These are phyloP conservation scores for Plectosphaerella sp. DNA, from an alignment of 2,329 filamentous ascomycete genomes.

Conservation along the genomic window DNA sequence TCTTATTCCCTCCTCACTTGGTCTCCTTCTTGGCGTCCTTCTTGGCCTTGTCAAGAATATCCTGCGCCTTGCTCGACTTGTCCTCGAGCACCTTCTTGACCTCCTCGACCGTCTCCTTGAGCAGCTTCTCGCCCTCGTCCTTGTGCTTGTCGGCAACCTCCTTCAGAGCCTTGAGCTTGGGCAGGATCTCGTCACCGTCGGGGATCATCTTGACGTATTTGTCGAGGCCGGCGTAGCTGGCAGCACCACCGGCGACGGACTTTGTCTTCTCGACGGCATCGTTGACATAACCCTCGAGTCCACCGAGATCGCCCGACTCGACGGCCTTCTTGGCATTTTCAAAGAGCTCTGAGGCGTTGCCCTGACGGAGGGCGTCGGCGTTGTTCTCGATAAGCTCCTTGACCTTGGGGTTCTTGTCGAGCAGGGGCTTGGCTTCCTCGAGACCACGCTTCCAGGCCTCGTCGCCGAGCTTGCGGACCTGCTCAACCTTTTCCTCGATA, in stretches of 20 bases:
- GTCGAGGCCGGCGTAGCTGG: constrained; percentile 46
- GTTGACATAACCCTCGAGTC: constrained; percentile 58
- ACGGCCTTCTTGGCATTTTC: constrained; percentile 57
- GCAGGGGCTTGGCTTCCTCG: constrained; percentile 65
- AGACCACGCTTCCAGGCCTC: constrained; percentile 68
- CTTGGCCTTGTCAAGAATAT: constrained; percentile 52
- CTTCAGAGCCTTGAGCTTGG: constrained; percentile 61
- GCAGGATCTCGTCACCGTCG: constrained; percentile 57
- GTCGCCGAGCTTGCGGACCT: constrained; percentile 64
- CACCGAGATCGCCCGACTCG: constrained; percentile 54
- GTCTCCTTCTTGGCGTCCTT: constrained; percentile 34
- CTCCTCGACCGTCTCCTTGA: constrained; percentile 66
- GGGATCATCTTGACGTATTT: constrained; percentile 64
- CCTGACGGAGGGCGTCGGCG: constrained; percentile 60
- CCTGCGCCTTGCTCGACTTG: constrained; percentile 50
- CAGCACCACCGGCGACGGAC: constrained; percentile 34
- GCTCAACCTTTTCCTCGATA: constrained; percentile 64
- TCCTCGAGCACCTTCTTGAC: constrained; percentile 60
- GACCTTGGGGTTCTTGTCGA: constrained; percentile 73
- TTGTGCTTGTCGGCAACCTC: constrained; percentile 64
- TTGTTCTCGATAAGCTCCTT: constrained; percentile 72
- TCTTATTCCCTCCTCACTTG: too few relatives aligned
- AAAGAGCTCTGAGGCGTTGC: constrained; percentile 61
- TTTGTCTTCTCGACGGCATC: constrained; percentile 52
- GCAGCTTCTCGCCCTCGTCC: constrained; percentile 63